Percentiles rank a stretch among this genome's conserved stretches.
phyloP scores from a whole-genome alignment of 2,329 filamentous ascomycete genomes.

The Chaetomiaceae sp. region DNA sequence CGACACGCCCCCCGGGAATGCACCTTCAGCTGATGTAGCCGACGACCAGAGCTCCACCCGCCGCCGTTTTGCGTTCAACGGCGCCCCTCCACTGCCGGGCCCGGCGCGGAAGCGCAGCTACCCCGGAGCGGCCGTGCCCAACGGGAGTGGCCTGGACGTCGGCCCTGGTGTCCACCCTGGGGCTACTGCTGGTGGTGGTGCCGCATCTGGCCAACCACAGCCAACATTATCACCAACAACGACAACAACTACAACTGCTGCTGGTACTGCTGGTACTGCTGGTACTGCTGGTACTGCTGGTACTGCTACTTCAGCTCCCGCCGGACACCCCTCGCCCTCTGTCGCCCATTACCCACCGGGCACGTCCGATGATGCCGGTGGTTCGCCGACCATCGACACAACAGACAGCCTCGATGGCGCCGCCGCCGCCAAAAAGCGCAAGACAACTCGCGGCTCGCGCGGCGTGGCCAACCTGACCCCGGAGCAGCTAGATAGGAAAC shows the following conservation, averaged over 20 bases:
- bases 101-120: neutral
- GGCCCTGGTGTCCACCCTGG: too few species aligned
- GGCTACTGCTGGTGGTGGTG: too few species aligned
- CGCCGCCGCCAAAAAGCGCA: conserved; percentile 40
- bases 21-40: neutral
- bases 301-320: too few species aligned
- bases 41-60: neutral
- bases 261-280: too few species aligned
- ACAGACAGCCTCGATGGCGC: conserved; percentile 5
- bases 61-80: neutral
- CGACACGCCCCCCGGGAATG: neutral
- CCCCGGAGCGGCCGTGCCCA: neutral
- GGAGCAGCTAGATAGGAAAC: conserved; percentile 67
- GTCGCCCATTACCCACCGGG: too few species aligned
- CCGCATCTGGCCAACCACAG: too few species aligned
- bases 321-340: too few species aligned
- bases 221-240: too few species aligned
- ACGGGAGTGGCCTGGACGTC: too few species aligned
- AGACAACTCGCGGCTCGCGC: conserved; percentile 40
- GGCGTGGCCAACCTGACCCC: conserved; percentile 62
- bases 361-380: neutral
- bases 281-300: too few species aligned
- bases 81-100: neutral
- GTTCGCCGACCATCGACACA: neutral
- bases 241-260: too few species aligned